A percentile compares a stretch with the other conserved stretches of the same genome.
These are phyloP conservation scores for Scenedesmus sp. DNA, from an alignment of 163 green algal genomes.

Conservation along the genomic window DNA sequence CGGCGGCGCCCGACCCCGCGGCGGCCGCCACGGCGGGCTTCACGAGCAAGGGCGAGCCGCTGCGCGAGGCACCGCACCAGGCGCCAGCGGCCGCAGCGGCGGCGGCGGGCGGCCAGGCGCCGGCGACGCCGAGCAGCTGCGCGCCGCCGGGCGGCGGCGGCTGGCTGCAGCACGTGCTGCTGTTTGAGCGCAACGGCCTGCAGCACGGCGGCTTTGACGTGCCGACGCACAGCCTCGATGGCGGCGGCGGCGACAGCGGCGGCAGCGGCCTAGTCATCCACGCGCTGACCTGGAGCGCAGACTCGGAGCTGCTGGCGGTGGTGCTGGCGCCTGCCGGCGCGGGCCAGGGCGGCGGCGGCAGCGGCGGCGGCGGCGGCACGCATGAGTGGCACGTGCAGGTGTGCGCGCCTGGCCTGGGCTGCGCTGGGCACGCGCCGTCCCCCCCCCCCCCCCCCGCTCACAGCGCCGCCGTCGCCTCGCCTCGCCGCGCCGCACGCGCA, in stretches of 20 bases:
- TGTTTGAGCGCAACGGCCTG: slow-evolving; percentile 93
- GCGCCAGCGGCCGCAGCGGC: slow-evolving; percentile 22
- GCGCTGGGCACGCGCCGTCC: too few relatives aligned
- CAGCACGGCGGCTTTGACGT: slow-evolving; percentile 84
- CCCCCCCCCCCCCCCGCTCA: too few relatives aligned
- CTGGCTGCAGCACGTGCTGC: slow-evolving; percentile 58
- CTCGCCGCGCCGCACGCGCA: too few relatives aligned
- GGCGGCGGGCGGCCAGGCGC: not conserved
- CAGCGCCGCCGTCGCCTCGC: too few relatives aligned
- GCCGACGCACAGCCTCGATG: slow-evolving; percentile 1
- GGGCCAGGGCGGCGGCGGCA: slow-evolving; percentile 30
- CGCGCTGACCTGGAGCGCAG: slow-evolving; percentile 71
- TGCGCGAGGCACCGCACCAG: slow-evolving; percentile 24
- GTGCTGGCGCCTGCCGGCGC: slow-evolving; percentile 50
- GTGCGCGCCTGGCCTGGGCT: not conserved
- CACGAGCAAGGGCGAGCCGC: not conserved
- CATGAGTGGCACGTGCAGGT: slow-evolving; percentile 31
- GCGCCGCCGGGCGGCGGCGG: not conserved
- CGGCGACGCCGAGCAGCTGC: slow-evolving; percentile 1
- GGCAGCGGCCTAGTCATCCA: slow-evolving; percentile 19
- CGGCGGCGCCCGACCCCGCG: slow-evolving; percentile 17
- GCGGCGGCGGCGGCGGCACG: slow-evolving; percentile 28
- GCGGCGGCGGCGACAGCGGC: slow-evolving; percentile 7
- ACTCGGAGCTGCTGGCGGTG: slow-evolving; percentile 86
- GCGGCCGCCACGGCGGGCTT: slow-evolving; percentile 18